Base-by-base conservation (phyloP, 257 asterid genomes). In the Pogostemon cablin region DNA sequence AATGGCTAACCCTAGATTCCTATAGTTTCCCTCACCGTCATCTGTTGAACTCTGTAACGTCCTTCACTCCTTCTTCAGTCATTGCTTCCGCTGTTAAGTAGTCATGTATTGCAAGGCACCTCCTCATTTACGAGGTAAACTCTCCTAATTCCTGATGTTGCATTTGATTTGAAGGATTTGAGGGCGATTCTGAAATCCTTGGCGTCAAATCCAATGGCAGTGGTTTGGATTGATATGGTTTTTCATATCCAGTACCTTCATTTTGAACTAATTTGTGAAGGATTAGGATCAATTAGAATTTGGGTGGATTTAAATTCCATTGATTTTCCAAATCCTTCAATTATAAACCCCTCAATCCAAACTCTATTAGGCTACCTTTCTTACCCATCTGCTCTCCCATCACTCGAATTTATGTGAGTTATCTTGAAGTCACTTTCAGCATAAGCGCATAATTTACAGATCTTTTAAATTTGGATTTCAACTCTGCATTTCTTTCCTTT, bases 71-170 rank as follows among this genome's bases (percentile, higher is more conserved):
- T 12, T 54, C 20, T 15, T 32, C 42, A 6, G 39, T 41, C 37
- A 9, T 35, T 12, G 42, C 66, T 66, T 67, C 15, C 25, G 25
- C 68, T 11, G 35, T 67, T 52, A 43, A 65, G 53, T 47, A 43
- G 63, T 75, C 32, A 69, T 69, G 77, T 8, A 6, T 64, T 47
- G 7, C 32, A 15, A 5, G 44, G 64, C 69, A 69, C 66, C 75
- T 4, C 47, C 61, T 32, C 67, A 56, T 64, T 25, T 70, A 42
- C 58, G 4, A 44, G 72, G 76, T 70, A 63, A 17, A 43, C 60
- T 55, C 48, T 49, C 71, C 35, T 39, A 15, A 65, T 65, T 65
- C 63, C 50, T 6, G 56, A 43, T 43, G 64, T 68, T 55, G 35
- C 6, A 5, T 68, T 42, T 10, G 7, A 10, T 8, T 55, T 7